phyloP scores from a whole-genome alignment of 2,329 filamentous ascomycete genomes.

The Talaromyces atroroseus region DNA sequence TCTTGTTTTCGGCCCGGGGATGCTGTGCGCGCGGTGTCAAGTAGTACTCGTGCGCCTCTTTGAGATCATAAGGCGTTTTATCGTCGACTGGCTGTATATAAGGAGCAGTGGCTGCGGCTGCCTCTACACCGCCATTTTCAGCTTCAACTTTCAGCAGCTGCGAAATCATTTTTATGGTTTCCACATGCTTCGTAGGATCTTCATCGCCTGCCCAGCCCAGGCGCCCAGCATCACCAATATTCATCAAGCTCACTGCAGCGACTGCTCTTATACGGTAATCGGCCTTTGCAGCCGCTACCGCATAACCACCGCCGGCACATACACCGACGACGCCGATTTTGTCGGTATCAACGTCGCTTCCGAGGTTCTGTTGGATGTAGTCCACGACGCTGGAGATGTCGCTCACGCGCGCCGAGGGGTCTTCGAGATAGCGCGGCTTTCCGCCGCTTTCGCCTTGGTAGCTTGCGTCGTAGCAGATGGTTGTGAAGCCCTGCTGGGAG shows the following conservation, averaged over 20 bases:
- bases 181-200: conserved; percentile 2
- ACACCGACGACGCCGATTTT: conserved; percentile 37
- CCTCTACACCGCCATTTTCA: conserved; percentile 2
- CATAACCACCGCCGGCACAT: conserved; percentile 35
- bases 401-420: conserved; percentile 33
- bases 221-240: conserved; percentile 23
- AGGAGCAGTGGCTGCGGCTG: not conserved
- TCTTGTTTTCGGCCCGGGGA: conserved; percentile 17
- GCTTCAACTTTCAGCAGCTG: conserved; percentile 13
- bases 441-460: conserved; percentile 36
- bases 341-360: conserved; percentile 24
- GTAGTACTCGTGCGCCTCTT: conserved; percentile 21
- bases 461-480: conserved; percentile 33
- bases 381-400: conserved; percentile 34
- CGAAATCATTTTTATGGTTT: conserved; percentile 8
- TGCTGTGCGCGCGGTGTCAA: conserved; percentile 17
- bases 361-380: conserved; percentile 20
- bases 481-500: conserved; percentile 26
- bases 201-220: conserved; percentile 9
- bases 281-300: conserved; percentile 28
- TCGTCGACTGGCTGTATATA: conserved; percentile 8
- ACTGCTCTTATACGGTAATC: conserved; percentile 37
- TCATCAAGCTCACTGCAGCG: conserved; percentile 29
- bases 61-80: conserved; percentile 12
- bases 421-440: conserved; percentile 33